Percentiles rank a stretch among this genome's conserved stretches.
Evolutionary conservation across 768 basidiomycete genomes (phyloP).

Genomic region (Clavulina sp.): DNA sequence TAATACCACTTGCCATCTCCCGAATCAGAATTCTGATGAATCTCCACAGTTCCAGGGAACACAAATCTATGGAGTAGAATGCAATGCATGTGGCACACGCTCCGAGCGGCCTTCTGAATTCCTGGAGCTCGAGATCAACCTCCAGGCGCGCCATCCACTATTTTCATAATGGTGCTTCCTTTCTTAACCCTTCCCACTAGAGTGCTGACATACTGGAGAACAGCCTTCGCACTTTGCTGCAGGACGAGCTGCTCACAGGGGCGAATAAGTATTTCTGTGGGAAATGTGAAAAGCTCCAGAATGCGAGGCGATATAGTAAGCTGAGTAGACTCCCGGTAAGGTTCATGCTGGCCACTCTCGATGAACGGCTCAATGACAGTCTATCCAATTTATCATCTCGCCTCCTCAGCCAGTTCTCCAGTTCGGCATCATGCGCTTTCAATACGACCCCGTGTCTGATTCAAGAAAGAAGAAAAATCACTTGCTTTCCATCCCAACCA

Average conservation of each 20-base stretch:
- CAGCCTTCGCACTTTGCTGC: constrained; percentile 43
- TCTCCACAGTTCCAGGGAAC: constrained; percentile 65
- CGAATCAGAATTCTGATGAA: constrained; percentile 2
- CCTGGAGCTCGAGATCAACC: constrained; percentile 73
- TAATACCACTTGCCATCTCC: neutral
- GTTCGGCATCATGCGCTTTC: constrained; percentile 85
- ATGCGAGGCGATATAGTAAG: constrained; percentile 63
- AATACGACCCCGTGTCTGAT: constrained; percentile 61
- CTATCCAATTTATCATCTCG: neutral
- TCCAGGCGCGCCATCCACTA: constrained; percentile 35
- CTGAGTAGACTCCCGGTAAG: constrained; percentile 44
- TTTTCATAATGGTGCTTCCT: neutral
- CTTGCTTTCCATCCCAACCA: constrained; percentile 54
- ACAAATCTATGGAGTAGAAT: constrained; percentile 64
- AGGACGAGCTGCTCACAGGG: constrained; percentile 55
- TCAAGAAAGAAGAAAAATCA: constrained; percentile 81
- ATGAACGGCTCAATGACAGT: neutral
- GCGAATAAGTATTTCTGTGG: constrained; percentile 86
- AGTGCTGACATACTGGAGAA: constrained; percentile 58
- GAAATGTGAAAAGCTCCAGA: constrained; percentile 48
- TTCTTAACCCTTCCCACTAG: constrained; percentile 22
- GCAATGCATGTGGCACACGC: constrained; percentile 44
- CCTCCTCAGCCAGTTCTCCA: constrained; percentile 38
- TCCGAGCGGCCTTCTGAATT: constrained; percentile 62
- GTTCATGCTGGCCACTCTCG: neutral